Base-by-base conservation (phyloP, 371 early-diverging fungal species). In the Zychaea mexicana region DNA sequence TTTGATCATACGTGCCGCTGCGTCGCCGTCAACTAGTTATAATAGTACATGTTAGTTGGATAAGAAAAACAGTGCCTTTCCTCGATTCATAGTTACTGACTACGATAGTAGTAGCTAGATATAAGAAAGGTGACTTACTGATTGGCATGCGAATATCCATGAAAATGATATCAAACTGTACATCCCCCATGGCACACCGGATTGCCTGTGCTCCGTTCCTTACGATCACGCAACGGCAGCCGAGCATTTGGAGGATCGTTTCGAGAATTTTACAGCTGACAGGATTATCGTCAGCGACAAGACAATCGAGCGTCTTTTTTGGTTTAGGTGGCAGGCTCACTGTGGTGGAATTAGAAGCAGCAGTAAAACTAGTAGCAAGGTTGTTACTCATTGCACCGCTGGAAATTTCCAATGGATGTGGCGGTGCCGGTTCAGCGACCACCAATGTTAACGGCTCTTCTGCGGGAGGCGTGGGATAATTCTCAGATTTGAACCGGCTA, bases 101-200 rank as follows among this genome's bases (percentile, higher is more conserved):
- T n/a, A n/a, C n/a, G n/a, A n/a, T n/a, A 31, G 31, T 30, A 56
- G 21, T 22, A 36, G 15, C 1, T 0, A 10, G 17, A 19, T 8
- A 12, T 22, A 59, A 17, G 21, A 32, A 27, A n/a, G 9, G n/a
- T 22, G 26, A 84, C 89, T 83, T 87, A 92, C 92, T 84, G 46
- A 94, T 91, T 1, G 96, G 96, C 94, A 96, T 94, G 9, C 90
- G 81, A n/a, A 93, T 89, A 64, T 94, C 95, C 92, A 95, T 92
- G 62, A 97, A 94, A 32, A 97, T 94, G 26, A 95, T 82, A 63
- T 95, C 95, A 78, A 93, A 97, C 66, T 85, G 88, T 24, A 94
- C 89, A 54, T 90, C 88, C 0, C 93, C 93, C 89, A 96, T 91
- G 1, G 94, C 93, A 60, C 87, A 89, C 36, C 94, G 90, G 62